A percentile compares a stretch with the other conserved stretches of the same genome.
Conservation (phyloP, 805 yeast genomes). For the Candida sithepensis region DNA sequence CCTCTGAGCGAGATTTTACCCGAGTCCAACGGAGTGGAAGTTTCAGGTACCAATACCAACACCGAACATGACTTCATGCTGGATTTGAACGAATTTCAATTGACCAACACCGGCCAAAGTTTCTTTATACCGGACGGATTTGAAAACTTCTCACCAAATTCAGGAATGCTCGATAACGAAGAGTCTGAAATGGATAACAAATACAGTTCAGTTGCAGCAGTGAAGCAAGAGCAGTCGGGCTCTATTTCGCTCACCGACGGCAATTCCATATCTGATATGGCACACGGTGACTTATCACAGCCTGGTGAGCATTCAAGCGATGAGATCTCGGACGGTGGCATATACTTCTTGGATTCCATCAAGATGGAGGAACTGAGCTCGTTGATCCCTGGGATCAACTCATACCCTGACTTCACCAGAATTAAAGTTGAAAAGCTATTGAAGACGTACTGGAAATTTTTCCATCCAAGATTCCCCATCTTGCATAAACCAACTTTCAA, state of each 20-base stretch:
- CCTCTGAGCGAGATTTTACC: not conserved
- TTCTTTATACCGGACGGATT: constrained; percentile 30
- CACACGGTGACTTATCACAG: not conserved
- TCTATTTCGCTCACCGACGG: not conserved
- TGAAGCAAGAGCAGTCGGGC: not conserved
- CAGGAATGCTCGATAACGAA: constrained; percentile 5
- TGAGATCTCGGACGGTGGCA: constrained; percentile 1
- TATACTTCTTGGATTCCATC: constrained; percentile 10
- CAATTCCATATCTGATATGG: not conserved
- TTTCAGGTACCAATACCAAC: not conserved
- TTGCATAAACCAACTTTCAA: constrained; percentile 58
- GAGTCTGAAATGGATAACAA: not conserved
- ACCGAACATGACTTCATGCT: constrained; percentile 8
- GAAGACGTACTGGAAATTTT: constrained; percentile 50
- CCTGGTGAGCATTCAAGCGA: not conserved
- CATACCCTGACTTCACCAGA: constrained; percentile 28
- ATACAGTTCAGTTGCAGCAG: not conserved
- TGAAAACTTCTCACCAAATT: constrained; percentile 23
- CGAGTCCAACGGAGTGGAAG: not conserved
- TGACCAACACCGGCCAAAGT: constrained; percentile 25
- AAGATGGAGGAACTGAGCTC: constrained; percentile 22
- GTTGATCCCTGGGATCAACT: constrained; percentile 25
- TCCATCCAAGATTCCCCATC: constrained; percentile 57
- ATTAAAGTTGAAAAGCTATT: constrained; percentile 28
- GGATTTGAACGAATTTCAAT: constrained; percentile 23